A percentile compares a stretch with the other conserved stretches of the same genome.
phyloP scores from a whole-genome alignment of 176 grass and related monocot species.

The Oryza brachyantha region DNA sequence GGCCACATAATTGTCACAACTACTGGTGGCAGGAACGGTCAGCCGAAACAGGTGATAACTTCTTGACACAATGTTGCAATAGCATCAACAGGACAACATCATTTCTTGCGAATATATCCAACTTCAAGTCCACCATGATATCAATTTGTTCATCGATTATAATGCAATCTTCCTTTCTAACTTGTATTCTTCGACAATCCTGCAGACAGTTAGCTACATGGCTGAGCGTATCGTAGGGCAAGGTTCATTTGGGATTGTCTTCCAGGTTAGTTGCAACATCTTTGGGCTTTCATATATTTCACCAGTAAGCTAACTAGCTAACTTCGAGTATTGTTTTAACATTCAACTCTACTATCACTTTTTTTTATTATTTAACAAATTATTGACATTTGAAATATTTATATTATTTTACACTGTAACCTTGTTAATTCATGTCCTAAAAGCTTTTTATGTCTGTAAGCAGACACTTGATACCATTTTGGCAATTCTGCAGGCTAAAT shows the following conservation, averaged over 20 bases:
- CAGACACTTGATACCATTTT: background rate
- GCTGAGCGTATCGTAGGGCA: constrained; percentile 69
- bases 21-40: constrained; percentile 74
- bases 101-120: background rate
- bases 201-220: constrained; percentile 82
- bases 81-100: background rate
- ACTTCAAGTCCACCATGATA: background rate
- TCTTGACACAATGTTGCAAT: constrained; percentile 6
- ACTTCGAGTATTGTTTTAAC: background rate
- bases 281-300: background rate
- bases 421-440: background rate
- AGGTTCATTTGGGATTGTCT: constrained; percentile 71
- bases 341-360: background rate
- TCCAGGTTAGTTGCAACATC: constrained; percentile 59
- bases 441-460: background rate
- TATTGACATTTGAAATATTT: background rate
- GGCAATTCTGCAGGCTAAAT: constrained; percentile 55
- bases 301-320: background rate
- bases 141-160: background rate
- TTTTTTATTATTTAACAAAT: background rate
- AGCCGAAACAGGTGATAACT: constrained; percentile 70
- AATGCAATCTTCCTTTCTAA: background rate
- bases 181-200: background rate
- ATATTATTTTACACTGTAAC: background rate
- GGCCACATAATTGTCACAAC: constrained; percentile 87